Evolutionary conservation across 2,329 filamentous ascomycete species (phyloP).

Genomic region (Leptographium radiaticola): DNA sequence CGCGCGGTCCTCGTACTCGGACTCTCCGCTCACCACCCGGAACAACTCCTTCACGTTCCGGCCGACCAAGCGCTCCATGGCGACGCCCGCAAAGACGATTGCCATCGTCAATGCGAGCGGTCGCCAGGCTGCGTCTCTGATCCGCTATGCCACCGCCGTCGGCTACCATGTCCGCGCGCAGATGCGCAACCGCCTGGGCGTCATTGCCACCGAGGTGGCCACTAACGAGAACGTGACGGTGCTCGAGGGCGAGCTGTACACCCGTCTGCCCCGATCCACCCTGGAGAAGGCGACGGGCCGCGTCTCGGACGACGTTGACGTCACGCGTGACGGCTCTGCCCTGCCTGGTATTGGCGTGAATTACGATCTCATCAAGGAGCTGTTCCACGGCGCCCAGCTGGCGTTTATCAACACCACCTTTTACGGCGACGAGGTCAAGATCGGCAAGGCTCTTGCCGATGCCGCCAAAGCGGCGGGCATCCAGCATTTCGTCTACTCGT

Average conservation of each 20-base stretch:
- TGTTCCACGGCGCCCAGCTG: slow-evolving; percentile 74
- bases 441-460: slow-evolving; percentile 78
- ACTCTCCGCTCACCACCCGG: slow-evolving; percentile 41
- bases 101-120: slow-evolving; percentile 94
- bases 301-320: slow-evolving; percentile 31
- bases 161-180: slow-evolving; percentile 91
- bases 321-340: slow-evolving; percentile 50
- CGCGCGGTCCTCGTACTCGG: slow-evolving; percentile 48
- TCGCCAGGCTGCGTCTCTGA: slow-evolving; percentile 88
- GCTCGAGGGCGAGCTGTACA: slow-evolving; percentile 51
- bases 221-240: slow-evolving; percentile 62
- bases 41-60: slow-evolving; percentile 51
- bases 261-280: slow-evolving; percentile 35
- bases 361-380: slow-evolving; percentile 54
- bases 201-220: slow-evolving; percentile 78
- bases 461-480: slow-evolving; percentile 75
- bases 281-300: slow-evolving; percentile 24
- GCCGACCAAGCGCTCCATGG: slow-evolving; percentile 45
- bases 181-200: slow-evolving; percentile 71
- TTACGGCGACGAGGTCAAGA: slow-evolving; percentile 85
- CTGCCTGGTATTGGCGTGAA: slow-evolving; percentile 57
- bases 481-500: slow-evolving; percentile 89
- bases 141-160: slow-evolving; percentile 84
- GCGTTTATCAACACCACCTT: slow-evolving; percentile 98
- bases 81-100: slow-evolving; percentile 60